Evolutionary conservation across 441 rosid species (phyloP), one percentile per base, ranked within the genome.

Genomic region (Populus hybrid): DNA sequence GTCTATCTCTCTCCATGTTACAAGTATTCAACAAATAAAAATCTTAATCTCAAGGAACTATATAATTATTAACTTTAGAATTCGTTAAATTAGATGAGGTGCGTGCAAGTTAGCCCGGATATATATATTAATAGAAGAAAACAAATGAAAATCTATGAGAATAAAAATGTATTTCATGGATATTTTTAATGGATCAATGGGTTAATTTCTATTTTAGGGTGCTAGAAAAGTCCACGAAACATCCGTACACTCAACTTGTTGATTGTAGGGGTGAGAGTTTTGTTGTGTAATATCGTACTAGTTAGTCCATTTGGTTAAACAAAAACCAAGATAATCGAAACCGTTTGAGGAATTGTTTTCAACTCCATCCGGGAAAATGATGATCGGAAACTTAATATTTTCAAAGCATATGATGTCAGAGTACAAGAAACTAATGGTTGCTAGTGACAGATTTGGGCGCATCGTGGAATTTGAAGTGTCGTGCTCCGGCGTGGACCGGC

Each of bases 21-120:
- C 50, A 11, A 0, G 50, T 9, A 40, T 12, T 40, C 14, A 40
- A 3, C 4, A 38, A 2, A 38, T 38, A 3, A 38, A 38, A 38
- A 9, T 38, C 42, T 38, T 0, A 28, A 28, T 28, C 0, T 28
- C 0, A 28, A 28, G 4, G 0, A 28, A 28, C 0, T 28, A 28
- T 0, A 28, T 28, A 0, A 0, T 0, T 28, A 0, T 28, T 28
- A 28, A 28, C 0, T 28, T 28, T 28, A 28, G 0, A 28, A 28
- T 0, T 0, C 2, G 4, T 28, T 28, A 28, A 28, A 28, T 28
- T 28, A 28, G 30, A 28, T 28, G 4, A 28, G 30, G 4, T 28
- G 4, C 4, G 0, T 28, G 4, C 30, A 28, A 28, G 4, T 0
- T 3, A 0, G 0, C 0, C 30, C 30, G 5, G 0, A 0, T 4